Conservation (phyloP, 805 yeast genomes). For the Spathaspora gorwiae region DNA sequence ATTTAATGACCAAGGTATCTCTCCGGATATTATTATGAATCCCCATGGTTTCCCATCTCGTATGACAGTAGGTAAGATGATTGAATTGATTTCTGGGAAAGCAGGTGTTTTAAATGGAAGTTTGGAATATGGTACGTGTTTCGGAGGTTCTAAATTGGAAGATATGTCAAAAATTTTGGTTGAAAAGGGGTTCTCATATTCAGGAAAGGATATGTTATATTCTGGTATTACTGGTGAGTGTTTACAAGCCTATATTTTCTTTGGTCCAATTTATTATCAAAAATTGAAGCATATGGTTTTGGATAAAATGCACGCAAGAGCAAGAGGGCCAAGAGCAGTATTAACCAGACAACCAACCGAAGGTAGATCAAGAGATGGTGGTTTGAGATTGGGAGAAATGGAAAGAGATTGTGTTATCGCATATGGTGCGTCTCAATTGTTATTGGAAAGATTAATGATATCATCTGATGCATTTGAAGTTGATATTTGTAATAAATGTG, state of each 20-base stretch:
- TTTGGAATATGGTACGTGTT: constrained; percentile 94
- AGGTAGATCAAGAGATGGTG: constrained; percentile 99
- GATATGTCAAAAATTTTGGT: constrained; percentile 91
- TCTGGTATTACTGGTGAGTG: constrained; percentile 98
- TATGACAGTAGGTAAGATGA: constrained; percentile 99
- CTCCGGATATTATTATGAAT: constrained; percentile 96
- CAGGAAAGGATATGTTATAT: constrained; percentile 96
- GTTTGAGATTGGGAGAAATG: constrained; percentile 98
- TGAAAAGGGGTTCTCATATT: constrained; percentile 86
- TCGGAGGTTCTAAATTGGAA: constrained; percentile 94
- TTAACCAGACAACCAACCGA: constrained; percentile 97
- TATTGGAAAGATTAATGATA: constrained; percentile 90
- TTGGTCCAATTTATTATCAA: constrained; percentile 97
- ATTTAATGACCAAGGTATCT: constrained; percentile 84
- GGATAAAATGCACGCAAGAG: constrained; percentile 99
- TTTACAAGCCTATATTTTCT: constrained; percentile 94
- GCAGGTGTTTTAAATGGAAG: constrained; percentile 94
- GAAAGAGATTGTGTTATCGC: constrained; percentile 99
- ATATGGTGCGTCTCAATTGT: constrained; percentile 93
- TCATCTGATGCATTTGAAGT: constrained; percentile 98
- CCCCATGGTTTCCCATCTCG: constrained; percentile 99
- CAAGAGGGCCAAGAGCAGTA: constrained; percentile 98
- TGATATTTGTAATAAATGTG: constrained; percentile 90
- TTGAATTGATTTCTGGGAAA: constrained; percentile 92
- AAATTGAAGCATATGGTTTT: constrained; percentile 98